phyloP scores from a whole-genome alignment of 768 basidiomycete genomes.

The Lactifluus piperatus region DNA sequence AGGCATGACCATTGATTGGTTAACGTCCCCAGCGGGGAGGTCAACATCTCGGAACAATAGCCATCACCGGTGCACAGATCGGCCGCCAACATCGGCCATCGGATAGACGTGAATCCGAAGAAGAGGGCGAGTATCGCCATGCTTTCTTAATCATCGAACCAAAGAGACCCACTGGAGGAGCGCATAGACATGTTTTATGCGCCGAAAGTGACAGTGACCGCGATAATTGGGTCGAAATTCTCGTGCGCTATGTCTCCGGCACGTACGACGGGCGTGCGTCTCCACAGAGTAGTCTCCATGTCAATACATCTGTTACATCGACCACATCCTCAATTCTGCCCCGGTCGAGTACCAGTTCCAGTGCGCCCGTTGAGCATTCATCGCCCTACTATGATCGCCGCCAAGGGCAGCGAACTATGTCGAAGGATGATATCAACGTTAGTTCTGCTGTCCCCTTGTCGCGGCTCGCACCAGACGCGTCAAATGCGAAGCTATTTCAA shows the following conservation, averaged over 20 bases:
- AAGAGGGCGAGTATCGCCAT: conserved; percentile 92
- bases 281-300: conserved; percentile 14
- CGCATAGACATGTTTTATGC: conserved; percentile 85
- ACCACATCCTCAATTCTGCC: conserved; percentile 33
- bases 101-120: conserved; percentile 47
- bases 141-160: conserved; percentile 96
- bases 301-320: conserved; percentile 17
- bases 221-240: conserved; percentile 90
- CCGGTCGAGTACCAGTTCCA: conserved; percentile 50
- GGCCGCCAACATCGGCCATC: conserved; percentile 80
- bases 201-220: conserved; percentile 92
- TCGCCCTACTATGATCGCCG: conserved; percentile 18
- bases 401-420: conserved; percentile 31
- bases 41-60: conserved; percentile 82
- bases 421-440: conserved; percentile 53
- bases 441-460: conserved; percentile 47
- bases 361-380: conserved; percentile 33
- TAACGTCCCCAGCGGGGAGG: conserved; percentile 63
- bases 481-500: conserved; percentile 53
- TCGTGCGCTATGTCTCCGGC: conserved; percentile 82
- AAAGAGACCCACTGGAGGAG: conserved; percentile 60
- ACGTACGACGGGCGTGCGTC: conserved; percentile 51
- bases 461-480: conserved; percentile 44
- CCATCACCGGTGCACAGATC: conserved; percentile 88
- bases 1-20: neutral